Evolutionary conservation across 441 rosid species (phyloP).

Genomic region (Bocquillonia castaneifolia): DNA sequence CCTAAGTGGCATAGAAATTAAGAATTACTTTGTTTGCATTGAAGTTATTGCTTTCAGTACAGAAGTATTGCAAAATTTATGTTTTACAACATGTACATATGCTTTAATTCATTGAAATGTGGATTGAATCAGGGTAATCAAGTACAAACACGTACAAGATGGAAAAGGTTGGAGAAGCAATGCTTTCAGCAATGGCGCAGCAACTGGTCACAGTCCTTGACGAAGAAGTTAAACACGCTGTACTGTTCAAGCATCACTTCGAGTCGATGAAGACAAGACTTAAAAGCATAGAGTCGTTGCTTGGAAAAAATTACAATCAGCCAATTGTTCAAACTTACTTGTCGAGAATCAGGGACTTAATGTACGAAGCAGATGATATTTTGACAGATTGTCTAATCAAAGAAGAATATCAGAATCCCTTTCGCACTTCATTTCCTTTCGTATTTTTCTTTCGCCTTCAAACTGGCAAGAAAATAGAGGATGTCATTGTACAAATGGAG

Average conservation of each 20-base stretch:
- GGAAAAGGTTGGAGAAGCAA: no score
- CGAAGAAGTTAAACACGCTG: not conserved
- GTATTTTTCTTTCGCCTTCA: slow-evolving; percentile 1
- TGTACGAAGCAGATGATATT: slow-evolving; percentile 18
- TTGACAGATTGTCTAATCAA: slow-evolving; percentile 12
- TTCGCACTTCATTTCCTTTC: not conserved
- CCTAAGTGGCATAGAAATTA: no score
- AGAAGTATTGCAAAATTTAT: no score
- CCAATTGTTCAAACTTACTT: not conserved
- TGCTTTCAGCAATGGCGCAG: not conserved
- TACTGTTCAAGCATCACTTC: slow-evolving; percentile 12
- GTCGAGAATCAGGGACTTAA: not conserved
- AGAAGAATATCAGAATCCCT: slow-evolving; percentile 3
- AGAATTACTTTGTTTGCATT: no score
- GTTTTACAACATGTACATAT: no score
- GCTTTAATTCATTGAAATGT: no score
- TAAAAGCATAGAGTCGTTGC: slow-evolving; percentile 10
- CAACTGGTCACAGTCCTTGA: slow-evolving; percentile 12
- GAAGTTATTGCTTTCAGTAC: no score
- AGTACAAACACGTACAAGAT: no score
- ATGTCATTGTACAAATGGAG: slow-evolving; percentile 7
- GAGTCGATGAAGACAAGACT: slow-evolving; percentile 14
- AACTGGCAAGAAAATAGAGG: slow-evolving; percentile 20
- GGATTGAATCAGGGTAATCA: no score
- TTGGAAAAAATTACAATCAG: slow-evolving; percentile 5